Base-by-base conservation (phyloP, 2,329 filamentous ascomycete genomes). In the Helotiales sp. region DNA sequence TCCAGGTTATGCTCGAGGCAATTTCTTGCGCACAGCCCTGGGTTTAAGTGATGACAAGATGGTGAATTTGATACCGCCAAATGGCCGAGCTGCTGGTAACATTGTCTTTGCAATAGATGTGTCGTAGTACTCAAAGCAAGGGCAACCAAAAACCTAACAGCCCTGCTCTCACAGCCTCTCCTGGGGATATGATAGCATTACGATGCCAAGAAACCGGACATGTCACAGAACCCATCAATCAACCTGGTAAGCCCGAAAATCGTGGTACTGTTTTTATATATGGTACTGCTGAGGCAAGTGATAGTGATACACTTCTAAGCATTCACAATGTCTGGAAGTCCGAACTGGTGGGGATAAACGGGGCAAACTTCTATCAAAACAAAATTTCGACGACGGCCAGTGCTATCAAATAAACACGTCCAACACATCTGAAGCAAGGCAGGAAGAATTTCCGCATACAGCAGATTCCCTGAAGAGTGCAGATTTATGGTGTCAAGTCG, bases 301-400 rank as follows among this genome's bases (percentile, higher is more conserved):
- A 79, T 60, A 71, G 80, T 57, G 84, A 86, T 72, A 82, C 78
- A 15, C 90, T 86, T 65, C 88, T 80, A 82, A 58, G 82, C 65
- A 90, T 97, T 37, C 88, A 96, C 71, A 83, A 90, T 61, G 78
- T 82, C 34, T 98, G 96, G 96, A 97, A 88, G 55, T 78, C 84
- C 22, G 89, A 93, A 90, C 86, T 4, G 93, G 94, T n/a, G 95
- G 94, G 24, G 89, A 97, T 77, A 84, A 86, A 59, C 88, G 91
- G 45, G 96, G 95, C 37, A 83, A 84, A 49, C 88, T 98, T 13
- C 82, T 98, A 40, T 88, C 90, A 0, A 91, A 87, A 1, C 89
- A 93, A 73, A 89, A 91, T 81, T 98, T 89, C 78, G 95, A 98
- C 74, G 95, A 99, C 74, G 91, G 91, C 32, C 91, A 93, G 75